Percentiles rank a stretch among this genome's conserved stretches.
Evolutionary conservation across 345 rosid species (phyloP).

Genomic region (Arabis alpina): DNA sequence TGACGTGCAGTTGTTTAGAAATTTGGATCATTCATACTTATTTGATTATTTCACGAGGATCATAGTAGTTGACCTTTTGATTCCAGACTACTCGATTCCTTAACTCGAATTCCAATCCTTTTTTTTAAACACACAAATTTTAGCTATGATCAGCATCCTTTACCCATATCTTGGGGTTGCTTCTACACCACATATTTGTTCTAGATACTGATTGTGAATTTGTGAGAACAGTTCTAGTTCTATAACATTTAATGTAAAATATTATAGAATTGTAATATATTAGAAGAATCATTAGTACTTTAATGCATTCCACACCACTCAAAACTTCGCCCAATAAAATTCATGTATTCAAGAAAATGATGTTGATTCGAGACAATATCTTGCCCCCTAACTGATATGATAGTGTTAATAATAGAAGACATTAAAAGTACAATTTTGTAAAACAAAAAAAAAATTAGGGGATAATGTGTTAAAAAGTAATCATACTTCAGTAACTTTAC

Average conservation of each 20-base stretch:
- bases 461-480: too few species aligned
- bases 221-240: background rate
- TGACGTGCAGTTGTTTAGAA: constrained; percentile 12
- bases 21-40: background rate
- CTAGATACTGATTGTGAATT: background rate
- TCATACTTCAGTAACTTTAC: too few species aligned
- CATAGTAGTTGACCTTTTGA: background rate
- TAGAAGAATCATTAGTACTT: too few species aligned
- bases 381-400: too few species aligned
- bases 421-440: too few species aligned
- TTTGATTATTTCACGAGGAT: background rate
- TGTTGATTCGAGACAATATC: too few species aligned
- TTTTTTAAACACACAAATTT: background rate
- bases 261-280: background rate
- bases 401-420: too few species aligned
- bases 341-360: too few species aligned
- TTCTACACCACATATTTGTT: background rate
- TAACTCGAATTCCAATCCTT: constrained; percentile 10
- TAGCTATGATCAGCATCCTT: background rate
- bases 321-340: too few species aligned
- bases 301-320: too few species aligned
- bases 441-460: too few species aligned
- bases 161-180: background rate
- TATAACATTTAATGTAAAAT: background rate
- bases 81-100: background rate